phyloP scores from a whole-genome alignment of 352 stramenopile genomes.

The Phytophthora pseudosyringae region DNA sequence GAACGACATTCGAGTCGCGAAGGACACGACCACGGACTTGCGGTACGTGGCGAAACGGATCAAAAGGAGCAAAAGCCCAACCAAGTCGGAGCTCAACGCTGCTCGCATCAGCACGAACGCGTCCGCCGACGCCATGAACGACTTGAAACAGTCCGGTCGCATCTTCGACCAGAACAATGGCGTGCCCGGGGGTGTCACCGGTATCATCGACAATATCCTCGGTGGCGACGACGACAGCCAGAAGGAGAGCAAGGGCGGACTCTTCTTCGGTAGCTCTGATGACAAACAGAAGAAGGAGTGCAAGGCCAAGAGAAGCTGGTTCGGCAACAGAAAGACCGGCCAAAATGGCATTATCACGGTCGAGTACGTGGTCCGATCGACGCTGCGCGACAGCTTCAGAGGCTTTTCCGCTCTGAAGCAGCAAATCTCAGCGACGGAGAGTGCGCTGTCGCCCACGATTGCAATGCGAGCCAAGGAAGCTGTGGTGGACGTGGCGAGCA shows the following conservation, averaged over 20 bases:
- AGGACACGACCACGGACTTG: conserved; percentile 31
- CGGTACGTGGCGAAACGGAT: conserved; percentile 33
- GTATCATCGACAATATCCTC: conserved; percentile 26
- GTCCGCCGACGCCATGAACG: conserved; percentile 37
- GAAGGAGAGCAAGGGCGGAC: not conserved
- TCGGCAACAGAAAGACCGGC: conserved; percentile 12
- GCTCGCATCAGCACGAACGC: conserved; percentile 35
- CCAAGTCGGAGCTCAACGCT: conserved; percentile 34
- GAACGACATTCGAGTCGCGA: conserved; percentile 37
- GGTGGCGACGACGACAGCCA: conserved; percentile 5
- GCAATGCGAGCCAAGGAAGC: conserved; percentile 27
- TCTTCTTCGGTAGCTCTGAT: not conserved
- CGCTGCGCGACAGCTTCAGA: conserved; percentile 32
- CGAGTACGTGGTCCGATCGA: conserved; percentile 32
- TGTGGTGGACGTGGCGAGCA: conserved; percentile 23
- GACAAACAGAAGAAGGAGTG: not conserved
- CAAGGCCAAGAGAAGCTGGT: conserved; percentile 8
- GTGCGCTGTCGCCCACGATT: conserved; percentile 27
- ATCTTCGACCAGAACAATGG: conserved; percentile 38
- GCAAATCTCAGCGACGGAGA: conserved; percentile 34
- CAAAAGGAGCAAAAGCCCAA: conserved; percentile 18
- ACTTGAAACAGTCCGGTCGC: conserved; percentile 35
- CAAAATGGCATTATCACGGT: conserved; percentile 8
- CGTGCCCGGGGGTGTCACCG: conserved; percentile 6
- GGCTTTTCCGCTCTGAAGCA: conserved; percentile 33